Evolutionary conservation across 2,329 filamentous ascomycete genomes (phyloP), one percentile per base, ranked within the genome.

Genomic region (Hymenoscyphus linearis): DNA sequence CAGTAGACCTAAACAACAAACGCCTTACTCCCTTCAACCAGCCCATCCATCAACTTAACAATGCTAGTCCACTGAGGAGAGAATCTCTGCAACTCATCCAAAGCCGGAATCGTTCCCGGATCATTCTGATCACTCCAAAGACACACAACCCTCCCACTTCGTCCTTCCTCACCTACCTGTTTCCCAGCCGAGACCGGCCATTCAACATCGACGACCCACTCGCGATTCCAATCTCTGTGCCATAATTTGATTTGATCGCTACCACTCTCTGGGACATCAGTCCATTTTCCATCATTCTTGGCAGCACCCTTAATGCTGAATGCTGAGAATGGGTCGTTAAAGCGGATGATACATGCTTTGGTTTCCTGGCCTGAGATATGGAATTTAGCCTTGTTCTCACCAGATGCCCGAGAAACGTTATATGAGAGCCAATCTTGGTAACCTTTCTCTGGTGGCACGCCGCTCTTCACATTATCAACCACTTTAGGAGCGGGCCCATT

Each of bases 111-210:
- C 1, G 81, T 80, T 3, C 85, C 87, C 2, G 76, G 74, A 37
- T 78, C 76, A 70, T 97, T 97, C 52, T 84, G 86, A 76, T 99
- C 95, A 69, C 88, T 91, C 92, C 93, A 98, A 35, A 90, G 78
- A 75, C 95, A 98, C 16, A 87, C 81, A 1, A 93, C 85, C 36
- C 78, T 81, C 1, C 92, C 90, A 65, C 80, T 81, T 36, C 91
- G 69, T 18, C 74, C 74, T 62, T 74, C 68, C 14, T 74, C 74
- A 58, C 72, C 68, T 40, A 70, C 70, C 16, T 69, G 65, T 47
- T 73, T 70, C 57, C 67, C 64, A 26, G 69, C 70, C 2, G 59
- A 68, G 5, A 67, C 62, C 1, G 66, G 66, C 87, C 88, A 92
- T 60, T 83, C 79, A 1, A 95, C 81, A 68, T 90, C 85, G 3